Base-by-base conservation (phyloP, 352 stramenopile genomes). In the Phytopythium oedochilum region DNA sequence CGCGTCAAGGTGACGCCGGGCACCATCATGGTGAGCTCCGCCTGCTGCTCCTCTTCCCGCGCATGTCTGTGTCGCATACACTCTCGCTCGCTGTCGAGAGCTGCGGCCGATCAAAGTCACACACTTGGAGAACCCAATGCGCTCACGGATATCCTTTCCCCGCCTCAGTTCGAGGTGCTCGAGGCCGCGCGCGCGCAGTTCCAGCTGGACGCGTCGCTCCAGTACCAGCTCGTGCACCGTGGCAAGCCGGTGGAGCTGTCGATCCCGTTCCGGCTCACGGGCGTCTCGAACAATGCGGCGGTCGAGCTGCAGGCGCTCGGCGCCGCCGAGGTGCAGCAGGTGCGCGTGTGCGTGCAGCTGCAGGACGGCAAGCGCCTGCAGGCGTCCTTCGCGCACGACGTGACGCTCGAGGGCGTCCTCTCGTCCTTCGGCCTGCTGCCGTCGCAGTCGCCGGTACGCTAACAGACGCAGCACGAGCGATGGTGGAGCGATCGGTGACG, bases 91-190 rank as follows among this genome's bases (percentile, higher is more conserved):
- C n/a, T n/a, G n/a, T n/a, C n/a, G n/a, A n/a, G n/a, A n/a, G n/a
- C n/a, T n/a, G n/a, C n/a, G n/a, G n/a, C n/a, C n/a, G n/a, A n/a
- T n/a, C n/a, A n/a, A n/a, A n/a, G n/a, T n/a, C n/a, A n/a, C n/a
- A n/a, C n/a, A n/a, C n/a, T n/a, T n/a, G n/a, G n/a, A n/a, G n/a
- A n/a, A n/a, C n/a, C n/a, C n/a, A n/a, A n/a, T n/a, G n/a, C n/a
- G n/a, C n/a, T n/a, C n/a, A n/a, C n/a, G n/a, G n/a, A n/a, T n/a
- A n/a, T n/a, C n/a, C n/a, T n/a, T n/a, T n/a, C n/a, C n/a, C n/a
- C n/a, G n/a, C n/a, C n/a, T n/a, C n/a, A 96, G 86, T 89, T 92
- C 47, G 73, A 93, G 56, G 83, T 94, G 18, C 44, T 94, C 22
- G 68, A 87, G 49, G 63, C 78, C 36, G 76, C 83, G 18, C 74